A percentile compares a stretch with the other conserved stretches of the same genome.
These are phyloP conservation scores for Debaryomyces udenii DNA, from an alignment of 1,139 yeast species.

Conservation along the genomic window DNA sequence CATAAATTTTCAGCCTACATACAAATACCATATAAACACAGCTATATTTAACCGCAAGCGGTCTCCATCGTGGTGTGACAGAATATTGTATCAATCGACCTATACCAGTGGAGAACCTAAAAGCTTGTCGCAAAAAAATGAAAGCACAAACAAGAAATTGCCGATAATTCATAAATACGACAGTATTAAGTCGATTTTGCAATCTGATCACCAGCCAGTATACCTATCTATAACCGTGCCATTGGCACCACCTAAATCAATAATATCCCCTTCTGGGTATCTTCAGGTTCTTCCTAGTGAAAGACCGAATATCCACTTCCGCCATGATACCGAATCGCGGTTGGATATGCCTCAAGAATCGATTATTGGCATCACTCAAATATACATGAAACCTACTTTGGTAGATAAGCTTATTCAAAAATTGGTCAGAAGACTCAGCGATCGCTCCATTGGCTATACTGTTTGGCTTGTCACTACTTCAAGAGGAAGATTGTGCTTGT, in stretches of 20 bases:
- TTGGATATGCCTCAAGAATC: constrained; percentile 21
- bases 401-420: constrained; percentile 35
- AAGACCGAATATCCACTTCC: constrained; percentile 22
- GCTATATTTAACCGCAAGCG: constrained; percentile 60
- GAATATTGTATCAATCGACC: constrained; percentile 62
- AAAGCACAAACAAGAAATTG: too few relatives aligned
- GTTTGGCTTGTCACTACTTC: constrained; percentile 44
- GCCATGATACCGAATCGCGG: constrained; percentile 13
- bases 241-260: constrained; percentile 41
- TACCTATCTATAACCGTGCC: constrained; percentile 51
- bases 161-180: constrained; percentile 42
- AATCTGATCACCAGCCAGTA: constrained; percentile 49
- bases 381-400: constrained; percentile 47
- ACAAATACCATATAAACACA: constrained; percentile 60
- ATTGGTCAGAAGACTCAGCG: constrained; percentile 35
- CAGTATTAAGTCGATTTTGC: constrained; percentile 36
- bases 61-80: constrained; percentile 88
- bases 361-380: constrained; percentile 46
- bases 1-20: constrained; percentile 72
- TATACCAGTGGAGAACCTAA: too few relatives aligned
- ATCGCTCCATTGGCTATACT: constrained; percentile 39
- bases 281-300: constrained; percentile 38
- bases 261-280: constrained; percentile 46
- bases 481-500: constrained; percentile 37
- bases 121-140: too few relatives aligned